Conservation (phyloP, 176 grass and related monocot species). For the Eragrostis nindensis region DNA sequence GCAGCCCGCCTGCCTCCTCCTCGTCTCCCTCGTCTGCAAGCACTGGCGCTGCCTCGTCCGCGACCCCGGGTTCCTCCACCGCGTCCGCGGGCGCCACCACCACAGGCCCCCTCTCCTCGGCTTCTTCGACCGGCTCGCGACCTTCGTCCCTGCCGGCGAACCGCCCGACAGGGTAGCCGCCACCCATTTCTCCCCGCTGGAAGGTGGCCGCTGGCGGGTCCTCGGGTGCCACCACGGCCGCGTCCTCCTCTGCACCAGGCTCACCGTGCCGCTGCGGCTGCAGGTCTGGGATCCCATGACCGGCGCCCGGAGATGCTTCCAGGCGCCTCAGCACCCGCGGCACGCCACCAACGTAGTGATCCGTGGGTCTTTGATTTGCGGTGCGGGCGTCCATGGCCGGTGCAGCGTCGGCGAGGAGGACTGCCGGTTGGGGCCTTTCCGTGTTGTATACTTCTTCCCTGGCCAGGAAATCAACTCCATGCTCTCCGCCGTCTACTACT, state of each 20-base stretch:
- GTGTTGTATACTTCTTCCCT: neutral
- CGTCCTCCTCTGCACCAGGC: neutral
- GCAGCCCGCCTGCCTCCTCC: neutral
- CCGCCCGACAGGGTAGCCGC: neutral
- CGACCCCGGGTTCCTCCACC: neutral
- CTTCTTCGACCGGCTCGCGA: neutral
- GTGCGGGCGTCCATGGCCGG: neutral
- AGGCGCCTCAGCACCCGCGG: neutral
- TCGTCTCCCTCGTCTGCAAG: neutral
- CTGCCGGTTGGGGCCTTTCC: conserved; percentile 1
- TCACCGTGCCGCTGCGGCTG: neutral
- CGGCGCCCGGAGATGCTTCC: neutral
- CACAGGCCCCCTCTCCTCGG: neutral
- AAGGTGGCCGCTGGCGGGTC: neutral
- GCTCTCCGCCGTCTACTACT: neutral
- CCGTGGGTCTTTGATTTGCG: neutral
- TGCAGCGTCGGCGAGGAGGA: neutral
- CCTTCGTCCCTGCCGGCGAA: neutral
- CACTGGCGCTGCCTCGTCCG: neutral
- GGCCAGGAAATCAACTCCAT: neutral
- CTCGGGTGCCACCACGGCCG: neutral
- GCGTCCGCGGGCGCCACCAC: neutral
- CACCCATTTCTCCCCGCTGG: neutral
- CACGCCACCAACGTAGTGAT: neutral
- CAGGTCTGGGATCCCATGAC: neutral